phyloP scores from a whole-genome alignment of 2,329 filamentous ascomycete species.

The Alternaria angustiovoidea region DNA sequence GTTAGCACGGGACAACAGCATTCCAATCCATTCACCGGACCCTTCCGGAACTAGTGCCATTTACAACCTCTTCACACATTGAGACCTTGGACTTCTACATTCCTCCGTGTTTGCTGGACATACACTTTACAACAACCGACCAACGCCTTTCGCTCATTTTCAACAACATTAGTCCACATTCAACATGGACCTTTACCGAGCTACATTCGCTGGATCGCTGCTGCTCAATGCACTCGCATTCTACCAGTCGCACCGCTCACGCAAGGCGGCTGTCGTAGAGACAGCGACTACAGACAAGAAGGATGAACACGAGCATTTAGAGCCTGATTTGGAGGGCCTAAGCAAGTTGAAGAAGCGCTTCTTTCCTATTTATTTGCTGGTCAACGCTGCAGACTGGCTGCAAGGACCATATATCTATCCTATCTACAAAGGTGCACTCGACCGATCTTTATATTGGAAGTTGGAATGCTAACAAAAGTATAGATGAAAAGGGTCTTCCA shows the following conservation, averaged over 20 bases:
- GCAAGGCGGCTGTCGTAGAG: constrained; percentile 16
- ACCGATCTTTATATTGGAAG: not conserved
- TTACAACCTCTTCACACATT: constrained; percentile 1
- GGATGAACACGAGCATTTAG: constrained; percentile 34
- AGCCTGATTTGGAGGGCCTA: constrained; percentile 39
- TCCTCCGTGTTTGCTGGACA: constrained; percentile 15
- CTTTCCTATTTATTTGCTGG: constrained; percentile 56
- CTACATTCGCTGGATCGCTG: constrained; percentile 39
- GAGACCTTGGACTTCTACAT: not conserved
- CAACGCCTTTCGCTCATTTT: constrained; percentile 1
- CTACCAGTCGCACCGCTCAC: constrained; percentile 37
- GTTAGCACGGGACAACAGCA: not conserved
- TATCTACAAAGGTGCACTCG: constrained; percentile 56
- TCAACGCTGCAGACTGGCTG: constrained; percentile 58
- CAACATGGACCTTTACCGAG: constrained; percentile 44
- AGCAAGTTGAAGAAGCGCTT: constrained; percentile 53
- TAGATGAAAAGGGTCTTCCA: constrained; percentile 56
- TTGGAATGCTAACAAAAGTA: constrained; percentile 9
- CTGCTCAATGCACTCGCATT: constrained; percentile 39
- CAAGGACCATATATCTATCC: constrained; percentile 62
- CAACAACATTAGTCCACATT: constrained; percentile 10
- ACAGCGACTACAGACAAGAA: constrained; percentile 26
- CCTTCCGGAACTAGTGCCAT: not conserved
- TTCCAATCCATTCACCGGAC: constrained; percentile 1
- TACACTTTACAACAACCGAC: constrained; percentile 5